These are phyloP conservation scores for Phaffomyces antillensis DNA, from an alignment of 805 yeast genomes.

Conservation along the genomic window DNA sequence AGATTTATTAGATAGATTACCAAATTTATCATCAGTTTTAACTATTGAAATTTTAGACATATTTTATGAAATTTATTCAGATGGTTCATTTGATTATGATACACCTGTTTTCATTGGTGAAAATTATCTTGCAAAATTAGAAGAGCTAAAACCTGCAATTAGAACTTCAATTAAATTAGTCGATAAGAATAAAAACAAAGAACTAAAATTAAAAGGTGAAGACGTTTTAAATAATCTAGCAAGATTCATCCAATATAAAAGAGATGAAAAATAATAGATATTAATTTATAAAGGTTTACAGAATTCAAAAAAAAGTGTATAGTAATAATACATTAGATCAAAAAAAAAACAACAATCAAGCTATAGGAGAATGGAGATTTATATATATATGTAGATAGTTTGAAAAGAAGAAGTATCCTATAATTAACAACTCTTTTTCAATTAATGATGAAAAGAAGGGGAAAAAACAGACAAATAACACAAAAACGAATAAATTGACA, in stretches of 20 bases:
- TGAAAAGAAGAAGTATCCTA: no score
- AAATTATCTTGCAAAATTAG: constrained; percentile 37
- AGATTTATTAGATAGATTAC: constrained; percentile 22
- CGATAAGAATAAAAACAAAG: constrained; percentile 55
- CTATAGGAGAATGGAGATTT: not conserved
- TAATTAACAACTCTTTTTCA: not conserved
- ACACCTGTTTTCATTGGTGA: constrained; percentile 54
- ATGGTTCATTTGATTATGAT: constrained; percentile 61
- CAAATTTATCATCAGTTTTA: constrained; percentile 30
- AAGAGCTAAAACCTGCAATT: constrained; percentile 37
- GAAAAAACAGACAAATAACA: no score
- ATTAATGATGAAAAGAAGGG: not conserved
- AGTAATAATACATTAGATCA: not conserved
- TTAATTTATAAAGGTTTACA: no score
- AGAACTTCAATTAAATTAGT: constrained; percentile 51
- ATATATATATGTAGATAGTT: not conserved
- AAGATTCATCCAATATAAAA: constrained; percentile 74
- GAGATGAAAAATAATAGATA: constrained; percentile 27
- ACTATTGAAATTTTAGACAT: constrained; percentile 56
- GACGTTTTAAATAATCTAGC: constrained; percentile 61
- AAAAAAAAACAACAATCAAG: not conserved
- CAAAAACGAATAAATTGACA: no score
- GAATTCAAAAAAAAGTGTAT: no score
- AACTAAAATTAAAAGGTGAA: constrained; percentile 54
- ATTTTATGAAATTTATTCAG: constrained; percentile 76